These are phyloP conservation scores for Tagetes erecta DNA, from an alignment of 129 eudicot species.

Conservation along the genomic window DNA sequence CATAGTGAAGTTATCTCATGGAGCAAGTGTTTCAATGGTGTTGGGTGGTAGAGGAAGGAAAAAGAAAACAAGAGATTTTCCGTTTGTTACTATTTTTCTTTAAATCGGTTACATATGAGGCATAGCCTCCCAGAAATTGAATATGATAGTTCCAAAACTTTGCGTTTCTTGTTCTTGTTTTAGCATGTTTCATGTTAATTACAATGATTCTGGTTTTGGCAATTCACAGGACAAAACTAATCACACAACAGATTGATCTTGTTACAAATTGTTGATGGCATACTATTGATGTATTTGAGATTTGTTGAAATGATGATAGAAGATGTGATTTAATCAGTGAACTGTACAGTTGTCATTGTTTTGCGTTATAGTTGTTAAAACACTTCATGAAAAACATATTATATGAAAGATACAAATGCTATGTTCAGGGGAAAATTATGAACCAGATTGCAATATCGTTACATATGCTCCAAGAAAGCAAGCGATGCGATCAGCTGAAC, in stretches of 20 bases:
- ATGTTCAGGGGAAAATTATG: not conserved
- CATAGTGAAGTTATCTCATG: slow-evolving; percentile 25
- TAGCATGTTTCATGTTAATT: slow-evolving; percentile 2
- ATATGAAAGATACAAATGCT: not conserved
- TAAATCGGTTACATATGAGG: not conserved
- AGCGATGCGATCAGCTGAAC: not conserved
- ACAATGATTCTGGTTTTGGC: slow-evolving; percentile 5
- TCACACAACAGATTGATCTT: not conserved
- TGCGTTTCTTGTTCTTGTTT: slow-evolving; percentile 14
- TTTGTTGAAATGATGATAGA: not conserved
- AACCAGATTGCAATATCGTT: slow-evolving; percentile 13
- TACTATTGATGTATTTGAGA: not conserved
- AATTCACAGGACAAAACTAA: not conserved
- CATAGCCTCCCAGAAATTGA: not conserved
- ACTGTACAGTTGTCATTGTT: not conserved
- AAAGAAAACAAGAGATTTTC: not conserved
- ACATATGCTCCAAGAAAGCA: slow-evolving; percentile 19
- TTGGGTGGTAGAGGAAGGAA: slow-evolving; percentile 12
- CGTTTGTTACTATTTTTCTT: not conserved
- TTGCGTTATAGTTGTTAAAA: slow-evolving; percentile 10
- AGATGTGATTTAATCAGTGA: not conserved
- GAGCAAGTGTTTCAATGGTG: slow-evolving; percentile 23
- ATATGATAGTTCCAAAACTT: slow-evolving; percentile 7
- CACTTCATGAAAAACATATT: slow-evolving; percentile 17
- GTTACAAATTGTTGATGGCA: not conserved